Evolutionary conservation across 768 basidiomycete genomes (phyloP).

Genomic region (Favolaschia claudopus): DNA sequence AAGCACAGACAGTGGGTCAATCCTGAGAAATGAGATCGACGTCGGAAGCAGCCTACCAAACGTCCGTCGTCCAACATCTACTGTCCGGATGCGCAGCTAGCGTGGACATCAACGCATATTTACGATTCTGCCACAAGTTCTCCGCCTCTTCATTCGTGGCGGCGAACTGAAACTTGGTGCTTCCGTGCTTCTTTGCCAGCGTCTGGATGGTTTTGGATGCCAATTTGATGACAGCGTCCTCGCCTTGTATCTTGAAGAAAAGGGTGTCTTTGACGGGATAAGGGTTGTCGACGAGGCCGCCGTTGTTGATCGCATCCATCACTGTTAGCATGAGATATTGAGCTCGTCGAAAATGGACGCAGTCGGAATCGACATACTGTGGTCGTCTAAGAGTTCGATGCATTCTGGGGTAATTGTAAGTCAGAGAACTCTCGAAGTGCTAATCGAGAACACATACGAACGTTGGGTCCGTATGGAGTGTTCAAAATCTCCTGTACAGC

Average conservation of each 20-base stretch:
- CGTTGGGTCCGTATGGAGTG: constrained; percentile 69
- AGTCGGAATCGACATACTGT: constrained; percentile 55
- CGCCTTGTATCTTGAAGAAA: constrained; percentile 93
- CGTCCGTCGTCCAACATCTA: constrained; percentile 88
- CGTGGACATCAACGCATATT: constrained; percentile 80
- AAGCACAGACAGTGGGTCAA: neutral
- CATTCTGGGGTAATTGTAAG: constrained; percentile 63
- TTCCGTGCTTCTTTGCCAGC: constrained; percentile 73
- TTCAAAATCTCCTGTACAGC: constrained; percentile 86
- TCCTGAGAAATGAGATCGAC: neutral
- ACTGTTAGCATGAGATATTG: constrained; percentile 44
- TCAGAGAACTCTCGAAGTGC: neutral
- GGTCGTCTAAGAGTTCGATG: constrained; percentile 84
- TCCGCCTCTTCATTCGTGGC: constrained; percentile 77
- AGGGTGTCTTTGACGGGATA: constrained; percentile 81
- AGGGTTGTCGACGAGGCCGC: constrained; percentile 63
- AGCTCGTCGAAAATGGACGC: neutral
- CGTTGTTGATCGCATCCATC: constrained; percentile 80
- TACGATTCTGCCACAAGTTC: constrained; percentile 84
- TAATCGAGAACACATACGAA: constrained; percentile 61
- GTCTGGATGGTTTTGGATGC: constrained; percentile 65
- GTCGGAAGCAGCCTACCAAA: constrained; percentile 63
- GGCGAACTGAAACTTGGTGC: constrained; percentile 75
- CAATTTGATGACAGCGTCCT: constrained; percentile 61
- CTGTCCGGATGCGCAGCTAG: constrained; percentile 68